Base-by-base conservation (phyloP, 352 stramenopile genomes). In the Globisporangium cederbergense region DNA sequence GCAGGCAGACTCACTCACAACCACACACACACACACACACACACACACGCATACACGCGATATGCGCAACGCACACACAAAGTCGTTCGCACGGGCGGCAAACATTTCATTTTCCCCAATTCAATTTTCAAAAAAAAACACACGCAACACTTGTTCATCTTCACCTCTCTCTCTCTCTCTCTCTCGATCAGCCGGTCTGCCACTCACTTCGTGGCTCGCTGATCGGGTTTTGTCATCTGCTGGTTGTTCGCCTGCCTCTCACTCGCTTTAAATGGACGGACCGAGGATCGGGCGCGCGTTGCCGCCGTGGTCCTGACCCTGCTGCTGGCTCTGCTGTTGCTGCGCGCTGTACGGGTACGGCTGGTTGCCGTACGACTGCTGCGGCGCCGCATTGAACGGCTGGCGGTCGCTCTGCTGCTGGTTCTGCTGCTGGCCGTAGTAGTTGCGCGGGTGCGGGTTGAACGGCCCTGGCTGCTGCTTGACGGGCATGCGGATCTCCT, bases 401-500 rank as follows among this genome's bases (percentile, higher is more conserved):
- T 83, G 74, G 6, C 70, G 70, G 32, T 76, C 65, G 8, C 55
- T 51, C 47, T 45, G n/a, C 22, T 25, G 22, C 22, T 25, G 22
- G 22, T 25, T 25, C 22, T 61, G 56, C 45, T 61, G 40, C 46
- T 79, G 73, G 38, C 74, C 66, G 51, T 78, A 78, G 69, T 89
- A 90, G 76, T 93, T 90, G 61, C 83, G 81, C 49, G 81, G 81
- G 72, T 93, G 81, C 58, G 86, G 79, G 62, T 91, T 94, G 75
- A 89, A 91, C 52, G 79, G 79, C 60, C 90, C 81, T 56, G 66
- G 46, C 43, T 77, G 70, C 62, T 83, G 76, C 53, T 85, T 86
- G 66, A 94, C 67, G 1, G 86, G 86, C 86, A 94, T 94, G 20
- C 83, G 87, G 59, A 94, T 94, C 71, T 94, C 81, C 67, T 94